Conservation (phyloP, 2,329 filamentous ascomycete genomes). For the Epicoccum nigrum region DNA sequence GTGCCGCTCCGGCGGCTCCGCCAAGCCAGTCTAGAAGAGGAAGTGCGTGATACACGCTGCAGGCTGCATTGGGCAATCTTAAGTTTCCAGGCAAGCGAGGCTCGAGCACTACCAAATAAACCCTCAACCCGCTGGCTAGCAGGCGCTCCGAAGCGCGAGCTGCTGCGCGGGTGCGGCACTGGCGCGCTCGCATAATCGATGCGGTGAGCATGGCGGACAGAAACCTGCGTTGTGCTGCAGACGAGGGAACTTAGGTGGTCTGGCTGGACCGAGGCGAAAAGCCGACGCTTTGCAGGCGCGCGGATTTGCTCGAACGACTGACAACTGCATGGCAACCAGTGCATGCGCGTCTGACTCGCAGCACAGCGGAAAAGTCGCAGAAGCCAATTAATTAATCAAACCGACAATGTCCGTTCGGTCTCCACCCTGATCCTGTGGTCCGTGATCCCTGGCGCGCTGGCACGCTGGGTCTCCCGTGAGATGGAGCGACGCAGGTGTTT, state of each 20-base stretch:
- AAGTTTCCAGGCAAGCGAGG: background rate
- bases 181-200: background rate
- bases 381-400: too few relatives aligned
- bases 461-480: constrained; percentile 6
- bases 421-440: background rate
- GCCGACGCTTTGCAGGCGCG: too few relatives aligned
- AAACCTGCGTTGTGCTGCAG: background rate
- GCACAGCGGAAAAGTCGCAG: background rate
- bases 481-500: constrained; percentile 4
- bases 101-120: too few relatives aligned
- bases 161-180: too few relatives aligned
- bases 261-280: too few relatives aligned
- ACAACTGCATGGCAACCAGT: background rate
- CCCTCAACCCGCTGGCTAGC: too few relatives aligned
- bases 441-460: background rate
- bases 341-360: background rate
- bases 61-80: constrained; percentile 4
- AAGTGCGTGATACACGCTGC: constrained; percentile 13
- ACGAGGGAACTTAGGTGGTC: too few relatives aligned
- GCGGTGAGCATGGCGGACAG: background rate
- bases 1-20: constrained; percentile 14
- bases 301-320: background rate
- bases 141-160: too few relatives aligned
- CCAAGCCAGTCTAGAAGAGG: constrained; percentile 28
- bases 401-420: background rate